A percentile compares a stretch with the other conserved stretches of the same genome.
These are phyloP conservation scores for Citrus hindsii DNA, from an alignment of 345 rosid genomes.

Conservation along the genomic window DNA sequence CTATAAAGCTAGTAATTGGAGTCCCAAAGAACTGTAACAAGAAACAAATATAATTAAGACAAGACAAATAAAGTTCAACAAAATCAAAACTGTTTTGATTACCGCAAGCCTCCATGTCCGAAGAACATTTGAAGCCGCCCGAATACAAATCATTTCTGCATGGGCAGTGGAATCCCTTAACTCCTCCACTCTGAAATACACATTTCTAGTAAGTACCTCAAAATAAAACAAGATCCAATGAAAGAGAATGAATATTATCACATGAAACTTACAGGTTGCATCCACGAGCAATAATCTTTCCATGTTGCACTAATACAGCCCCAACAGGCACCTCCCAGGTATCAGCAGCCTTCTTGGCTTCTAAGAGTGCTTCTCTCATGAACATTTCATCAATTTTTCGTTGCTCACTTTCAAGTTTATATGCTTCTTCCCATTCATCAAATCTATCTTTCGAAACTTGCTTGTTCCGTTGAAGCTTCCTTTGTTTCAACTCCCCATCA, in stretches of 20 bases:
- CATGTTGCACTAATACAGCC: constrained; percentile 85
- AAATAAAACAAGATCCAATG: constrained; percentile 9
- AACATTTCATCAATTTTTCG: constrained; percentile 72
- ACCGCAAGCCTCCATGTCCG: constrained; percentile 89
- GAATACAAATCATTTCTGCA: constrained; percentile 95
- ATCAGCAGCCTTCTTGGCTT: constrained; percentile 95
- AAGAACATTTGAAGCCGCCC: constrained; percentile 79
- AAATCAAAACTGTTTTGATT: constrained; percentile 23
- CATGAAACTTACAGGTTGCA: constrained; percentile 69
- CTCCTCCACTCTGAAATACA: constrained; percentile 80
- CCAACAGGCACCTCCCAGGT: constrained; percentile 98
- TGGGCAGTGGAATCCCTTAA: constrained; percentile 95
- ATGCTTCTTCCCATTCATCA: constrained; percentile 99
- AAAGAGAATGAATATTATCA: constrained; percentile 2
- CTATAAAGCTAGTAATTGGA: neutral
- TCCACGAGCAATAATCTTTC: constrained; percentile 92
- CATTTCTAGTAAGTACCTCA: constrained; percentile 4
- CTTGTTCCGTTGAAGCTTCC: constrained; percentile 64
- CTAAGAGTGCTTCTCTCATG: constrained; percentile 90
- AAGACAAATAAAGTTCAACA: neutral
- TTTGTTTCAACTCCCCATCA: constrained; percentile 47
- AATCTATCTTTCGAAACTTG: constrained; percentile 75
- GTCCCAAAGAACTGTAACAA: neutral
- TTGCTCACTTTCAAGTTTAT: constrained; percentile 62
- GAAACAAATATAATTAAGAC: neutral